Percentiles rank a stretch among this genome's conserved stretches.
phyloP scores from a whole-genome alignment of 108 stramenopile genomes.

The Skeletonema potamos region DNA sequence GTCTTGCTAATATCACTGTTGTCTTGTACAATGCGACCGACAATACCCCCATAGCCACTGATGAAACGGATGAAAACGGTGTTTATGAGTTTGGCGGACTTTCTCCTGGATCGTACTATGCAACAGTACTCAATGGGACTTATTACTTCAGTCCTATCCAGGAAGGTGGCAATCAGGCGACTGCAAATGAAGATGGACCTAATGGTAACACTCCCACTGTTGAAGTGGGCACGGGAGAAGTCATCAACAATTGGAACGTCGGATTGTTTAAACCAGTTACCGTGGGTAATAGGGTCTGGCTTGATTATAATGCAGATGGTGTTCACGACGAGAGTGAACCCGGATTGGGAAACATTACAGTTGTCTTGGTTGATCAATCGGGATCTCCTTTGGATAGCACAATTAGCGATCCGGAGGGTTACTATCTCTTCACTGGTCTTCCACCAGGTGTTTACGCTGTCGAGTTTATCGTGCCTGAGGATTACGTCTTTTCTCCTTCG shows the following conservation, averaged over 20 bases:
- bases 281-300: slow-evolving; percentile 23
- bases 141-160: slow-evolving; percentile 20
- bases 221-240: slow-evolving; percentile 5
- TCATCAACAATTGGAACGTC: slow-evolving; percentile 16
- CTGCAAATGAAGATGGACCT: not conserved
- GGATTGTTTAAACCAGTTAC: slow-evolving; percentile 25
- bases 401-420: slow-evolving; percentile 21
- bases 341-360: slow-evolving; percentile 13
- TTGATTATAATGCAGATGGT: slow-evolving; percentile 33
- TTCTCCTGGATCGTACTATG: slow-evolving; percentile 11
- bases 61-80: slow-evolving; percentile 7
- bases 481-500: slow-evolving; percentile 18
- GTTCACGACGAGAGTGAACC: slow-evolving; percentile 18
- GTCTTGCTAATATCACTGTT: not conserved
- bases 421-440: slow-evolving; percentile 20
- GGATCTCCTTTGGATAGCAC: slow-evolving; percentile 12
- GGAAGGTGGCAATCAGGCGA: slow-evolving; percentile 10
- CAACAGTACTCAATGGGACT: slow-evolving; percentile 1
- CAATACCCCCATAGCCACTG: not conserved
- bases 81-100: slow-evolving; percentile 14
- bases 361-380: slow-evolving; percentile 17
- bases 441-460: slow-evolving; percentile 24
- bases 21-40: slow-evolving; percentile 11
- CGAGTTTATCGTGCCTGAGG: slow-evolving; percentile 16
- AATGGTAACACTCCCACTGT: slow-evolving; percentile 20